Base-by-base conservation (phyloP, 805 yeast species). In the Candida dajiaensis region DNA sequence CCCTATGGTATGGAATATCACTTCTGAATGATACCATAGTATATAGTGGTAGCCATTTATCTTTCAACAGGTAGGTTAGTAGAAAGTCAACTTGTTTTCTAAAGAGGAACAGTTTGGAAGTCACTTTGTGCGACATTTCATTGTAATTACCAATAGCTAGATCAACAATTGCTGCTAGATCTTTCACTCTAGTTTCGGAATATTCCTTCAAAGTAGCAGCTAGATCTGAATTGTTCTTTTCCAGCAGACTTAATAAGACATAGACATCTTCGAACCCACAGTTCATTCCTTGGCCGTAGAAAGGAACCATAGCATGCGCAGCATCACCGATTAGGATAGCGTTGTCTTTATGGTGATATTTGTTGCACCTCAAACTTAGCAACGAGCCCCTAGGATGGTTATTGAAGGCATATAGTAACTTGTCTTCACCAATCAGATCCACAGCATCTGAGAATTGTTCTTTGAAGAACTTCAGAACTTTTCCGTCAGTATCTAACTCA, bases 221-320 rank as follows among this genome's bases (percentile, higher is more conserved):
- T 3, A 51, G 9, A 28, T 49, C 48, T 6, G 38, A 28, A 3
- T 35, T 22, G 36, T 51, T 41, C 21, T 50, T 31, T 11, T 57
- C 48, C 26, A 57, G 19, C 6, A 50, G 59, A 39, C 76, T 72
- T 67, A 85, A 68, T 44, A 90, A 67, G 1, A 82, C 78, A 47
- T 81, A 70, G 20, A 90, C 90, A 56, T 92, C 97, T 65, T 90
- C 97, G 63, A 90, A 85, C 1, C 97, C 97, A 61, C 96, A 87
- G 64, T 90, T 90, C 92, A 90, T 85, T 6, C 97, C 97, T 64
- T 90, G 97, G 10, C 97, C 97, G 61, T 89, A 90, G 64, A 90
- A 90, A n/a, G 97, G 97, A 6, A 90, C 97, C 96, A 89, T 90
- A 25, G 94, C 80, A 66, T 90, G 97, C 0, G 97, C 95, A 1